Evolutionary conservation across 768 basidiomycete species (phyloP).

Genomic region (Gelatoporia subvermispora): DNA sequence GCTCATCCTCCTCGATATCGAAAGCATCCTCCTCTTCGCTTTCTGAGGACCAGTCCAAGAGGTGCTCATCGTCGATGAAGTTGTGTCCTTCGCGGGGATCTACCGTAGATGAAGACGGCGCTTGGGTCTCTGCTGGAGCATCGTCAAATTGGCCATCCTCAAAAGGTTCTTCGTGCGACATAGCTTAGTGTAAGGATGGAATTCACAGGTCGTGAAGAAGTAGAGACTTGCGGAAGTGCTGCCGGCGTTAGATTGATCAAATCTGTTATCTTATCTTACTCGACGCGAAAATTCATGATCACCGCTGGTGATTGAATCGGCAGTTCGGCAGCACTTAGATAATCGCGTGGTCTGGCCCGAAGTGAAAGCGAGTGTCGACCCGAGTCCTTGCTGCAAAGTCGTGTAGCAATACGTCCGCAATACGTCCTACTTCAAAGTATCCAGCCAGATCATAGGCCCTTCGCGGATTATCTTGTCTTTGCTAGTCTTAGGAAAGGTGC

Average conservation of each 20-base stretch:
- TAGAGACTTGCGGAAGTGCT: background rate
- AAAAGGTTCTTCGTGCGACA: slow-evolving; percentile 16
- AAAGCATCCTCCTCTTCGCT: slow-evolving; percentile 34
- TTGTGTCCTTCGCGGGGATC: slow-evolving; percentile 24
- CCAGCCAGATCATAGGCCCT: too few species aligned
- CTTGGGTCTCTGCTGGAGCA: slow-evolving; percentile 33
- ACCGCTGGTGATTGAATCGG: background rate
- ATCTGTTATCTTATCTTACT: background rate
- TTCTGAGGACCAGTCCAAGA: slow-evolving; percentile 23
- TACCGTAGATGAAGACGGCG: slow-evolving; percentile 2
- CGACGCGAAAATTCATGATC: background rate
- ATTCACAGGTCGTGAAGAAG: background rate
- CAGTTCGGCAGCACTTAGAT: background rate
- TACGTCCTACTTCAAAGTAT: background rate
- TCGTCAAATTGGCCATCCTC: slow-evolving; percentile 62
- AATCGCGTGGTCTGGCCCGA: background rate
- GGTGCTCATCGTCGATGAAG: slow-evolving; percentile 28
- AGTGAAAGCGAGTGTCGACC: background rate
- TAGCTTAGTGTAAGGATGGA: background rate
- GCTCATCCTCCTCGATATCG: slow-evolving; percentile 36
- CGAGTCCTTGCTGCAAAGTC: background rate
- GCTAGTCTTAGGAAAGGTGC: background rate
- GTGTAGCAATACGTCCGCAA: background rate
- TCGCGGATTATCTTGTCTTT: too few species aligned
- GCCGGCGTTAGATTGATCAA: background rate